Evolutionary conservation across 1,284 basidiomycete genomes (phyloP).

Genomic region (Puccinia novopanici): DNA sequence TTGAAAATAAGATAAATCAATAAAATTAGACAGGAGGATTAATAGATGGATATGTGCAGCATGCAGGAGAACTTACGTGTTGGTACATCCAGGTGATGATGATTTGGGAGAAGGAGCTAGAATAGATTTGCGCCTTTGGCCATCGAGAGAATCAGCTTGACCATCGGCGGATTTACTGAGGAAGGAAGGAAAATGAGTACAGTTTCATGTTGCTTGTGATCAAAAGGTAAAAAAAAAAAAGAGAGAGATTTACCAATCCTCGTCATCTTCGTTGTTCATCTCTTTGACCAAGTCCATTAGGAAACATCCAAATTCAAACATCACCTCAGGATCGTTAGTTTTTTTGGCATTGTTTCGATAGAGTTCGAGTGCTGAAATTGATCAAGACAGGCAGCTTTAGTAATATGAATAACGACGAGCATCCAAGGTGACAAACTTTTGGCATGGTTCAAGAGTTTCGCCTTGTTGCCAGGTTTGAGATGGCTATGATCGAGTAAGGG

Average conservation of each 20-base stretch:
- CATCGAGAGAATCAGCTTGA: constrained; percentile 48
- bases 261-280: constrained; percentile 54
- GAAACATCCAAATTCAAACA: constrained; percentile 97
- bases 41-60: too few relatives aligned
- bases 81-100: constrained; percentile 58
- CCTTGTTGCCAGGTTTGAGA: constrained; percentile 86
- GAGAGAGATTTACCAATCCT: constrained; percentile 49
- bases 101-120: constrained; percentile 53
- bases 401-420: not conserved
- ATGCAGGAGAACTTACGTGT: constrained; percentile 26
- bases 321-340: constrained; percentile 94
- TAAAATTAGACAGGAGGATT: constrained; percentile 51
- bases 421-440: constrained; percentile 66
- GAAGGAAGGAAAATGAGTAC: not conserved
- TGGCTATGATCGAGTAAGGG: constrained; percentile 84
- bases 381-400: not conserved
- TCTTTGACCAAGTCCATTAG: constrained; percentile 80
- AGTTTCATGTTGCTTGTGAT: too few relatives aligned
- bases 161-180: not conserved
- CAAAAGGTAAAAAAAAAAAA: too few relatives aligned
- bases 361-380: constrained; percentile 75
- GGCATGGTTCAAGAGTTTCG: constrained; percentile 86
- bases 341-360: constrained; percentile 98
- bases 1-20: constrained; percentile 54
- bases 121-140: constrained; percentile 46